phyloP scores from a whole-genome alignment of 163 green algal genomes.

The Scenedesmus sp. region DNA sequence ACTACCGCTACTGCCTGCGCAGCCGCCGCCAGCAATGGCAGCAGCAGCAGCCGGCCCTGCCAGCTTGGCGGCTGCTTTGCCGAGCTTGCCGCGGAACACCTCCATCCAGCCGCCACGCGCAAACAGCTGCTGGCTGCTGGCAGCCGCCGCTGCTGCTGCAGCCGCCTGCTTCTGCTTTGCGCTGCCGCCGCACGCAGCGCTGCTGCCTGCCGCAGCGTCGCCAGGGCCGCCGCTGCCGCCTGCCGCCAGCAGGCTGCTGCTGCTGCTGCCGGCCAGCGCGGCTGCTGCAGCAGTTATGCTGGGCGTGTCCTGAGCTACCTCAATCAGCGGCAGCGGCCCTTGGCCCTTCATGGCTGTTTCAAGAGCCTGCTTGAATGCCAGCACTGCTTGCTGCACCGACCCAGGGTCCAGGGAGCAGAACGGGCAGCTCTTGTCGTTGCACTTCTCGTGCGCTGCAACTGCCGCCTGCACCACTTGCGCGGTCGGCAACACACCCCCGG shows the following conservation, averaged over 20 bases:
- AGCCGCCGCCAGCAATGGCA: background rate
- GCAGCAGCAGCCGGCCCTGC: slow-evolving; percentile 25
- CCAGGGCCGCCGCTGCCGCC: background rate
- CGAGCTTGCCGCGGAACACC: slow-evolving; percentile 44
- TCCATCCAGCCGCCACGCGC: slow-evolving; percentile 49
- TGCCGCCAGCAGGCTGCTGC: background rate
- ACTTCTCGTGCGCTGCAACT: slow-evolving; percentile 51
- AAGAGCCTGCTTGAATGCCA: slow-evolving; percentile 48
- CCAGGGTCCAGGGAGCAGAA: slow-evolving; percentile 49
- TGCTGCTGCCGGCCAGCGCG: slow-evolving; percentile 43
- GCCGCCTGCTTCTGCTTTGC: slow-evolving; percentile 19
- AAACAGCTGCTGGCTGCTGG: slow-evolving; percentile 52
- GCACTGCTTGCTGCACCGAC: slow-evolving; percentile 46
- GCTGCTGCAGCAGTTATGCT: slow-evolving; percentile 35
- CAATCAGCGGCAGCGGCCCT: slow-evolving; percentile 40
- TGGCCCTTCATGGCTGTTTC: slow-evolving; percentile 49
- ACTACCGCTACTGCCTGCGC: background rate
- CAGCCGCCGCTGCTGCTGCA: slow-evolving; percentile 14
- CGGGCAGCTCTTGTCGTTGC: slow-evolving; percentile 48
- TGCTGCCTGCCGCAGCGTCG: background rate
- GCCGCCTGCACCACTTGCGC: slow-evolving; percentile 51
- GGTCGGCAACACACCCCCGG: background rate
- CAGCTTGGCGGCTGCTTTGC: slow-evolving; percentile 44
- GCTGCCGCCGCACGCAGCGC: background rate
- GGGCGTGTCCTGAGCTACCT: slow-evolving; percentile 37